A percentile compares a stretch with the other conserved stretches of the same genome.
These are phyloP conservation scores for Coemansia sp. DNA, from an alignment of 192 early-diverging fungal genomes.

Conservation along the genomic window DNA sequence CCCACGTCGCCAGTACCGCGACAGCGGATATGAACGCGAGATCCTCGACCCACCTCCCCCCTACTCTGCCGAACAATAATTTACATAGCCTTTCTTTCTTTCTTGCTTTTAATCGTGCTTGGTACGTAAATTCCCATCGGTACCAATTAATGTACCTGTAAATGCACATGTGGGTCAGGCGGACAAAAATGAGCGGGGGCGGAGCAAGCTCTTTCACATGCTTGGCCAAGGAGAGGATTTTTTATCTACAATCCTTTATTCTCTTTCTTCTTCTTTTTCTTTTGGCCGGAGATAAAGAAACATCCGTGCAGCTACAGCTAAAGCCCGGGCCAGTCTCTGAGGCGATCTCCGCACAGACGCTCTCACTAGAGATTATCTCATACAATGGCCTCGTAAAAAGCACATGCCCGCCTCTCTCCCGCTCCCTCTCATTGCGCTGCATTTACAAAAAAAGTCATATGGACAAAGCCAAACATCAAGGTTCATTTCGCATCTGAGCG, in stretches of 20 bases:
- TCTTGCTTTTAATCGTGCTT: not conserved
- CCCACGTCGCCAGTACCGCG: slow-evolving; percentile 50
- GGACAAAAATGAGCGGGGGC: not conserved
- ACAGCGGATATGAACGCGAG: slow-evolving; percentile 55
- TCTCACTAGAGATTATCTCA: not conserved
- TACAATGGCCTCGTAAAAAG: not conserved
- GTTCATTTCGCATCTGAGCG: not conserved
- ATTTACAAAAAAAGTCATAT: not conserved
- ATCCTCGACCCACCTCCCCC: slow-evolving; percentile 56
- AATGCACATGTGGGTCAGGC: not conserved
- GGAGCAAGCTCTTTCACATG: not conserved
- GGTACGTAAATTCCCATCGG: not conserved
- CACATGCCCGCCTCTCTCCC: not conserved
- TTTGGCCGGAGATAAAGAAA: slow-evolving; percentile 7
- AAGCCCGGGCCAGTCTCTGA: not conserved
- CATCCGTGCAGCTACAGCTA: not conserved
- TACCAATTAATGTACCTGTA: not conserved
- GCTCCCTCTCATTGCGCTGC: not conserved
- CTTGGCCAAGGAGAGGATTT: not conserved
- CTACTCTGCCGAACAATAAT: slow-evolving; percentile 41
- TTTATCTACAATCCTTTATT: not conserved
- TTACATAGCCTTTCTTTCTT: not conserved
- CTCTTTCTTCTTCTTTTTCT: not conserved
- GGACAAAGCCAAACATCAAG: not conserved
- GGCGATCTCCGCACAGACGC: not conserved